Conservation (phyloP, 75 land plant genomes). For the Selaginella tamariscina region DNA sequence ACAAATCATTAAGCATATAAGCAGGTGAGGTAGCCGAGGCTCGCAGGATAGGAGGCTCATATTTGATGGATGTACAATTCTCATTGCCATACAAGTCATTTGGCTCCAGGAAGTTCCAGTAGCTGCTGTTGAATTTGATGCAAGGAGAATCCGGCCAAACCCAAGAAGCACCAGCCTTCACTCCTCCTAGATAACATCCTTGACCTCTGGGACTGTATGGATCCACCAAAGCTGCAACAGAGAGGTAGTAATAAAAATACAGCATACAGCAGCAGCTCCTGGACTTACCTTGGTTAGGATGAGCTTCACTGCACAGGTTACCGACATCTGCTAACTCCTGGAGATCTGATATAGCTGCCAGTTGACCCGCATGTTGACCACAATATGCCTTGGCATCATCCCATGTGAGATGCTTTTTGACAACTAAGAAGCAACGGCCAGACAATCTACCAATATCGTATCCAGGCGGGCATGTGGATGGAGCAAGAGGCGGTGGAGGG, state of each 20-base stretch:
- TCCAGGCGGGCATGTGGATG: constrained; percentile 13
- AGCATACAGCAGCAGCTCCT: background rate
- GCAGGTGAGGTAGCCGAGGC: background rate
- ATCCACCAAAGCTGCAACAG: constrained; percentile 9
- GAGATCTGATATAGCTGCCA: constrained; percentile 15
- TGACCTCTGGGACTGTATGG: constrained; percentile 13
- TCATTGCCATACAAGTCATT: constrained; percentile 17
- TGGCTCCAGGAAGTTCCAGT: constrained; percentile 18
- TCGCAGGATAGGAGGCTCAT: constrained; percentile 6
- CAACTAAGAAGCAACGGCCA: constrained; percentile 16
- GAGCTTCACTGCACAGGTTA: background rate
- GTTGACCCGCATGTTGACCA: constrained; percentile 11
- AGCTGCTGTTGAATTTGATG: constrained; percentile 13
- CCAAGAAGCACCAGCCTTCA: constrained; percentile 16
- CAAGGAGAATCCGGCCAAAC: constrained; percentile 17
- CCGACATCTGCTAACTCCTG: constrained; percentile 17
- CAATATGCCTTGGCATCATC: constrained; percentile 15
- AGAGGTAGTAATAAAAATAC: background rate
- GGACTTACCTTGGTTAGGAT: background rate
- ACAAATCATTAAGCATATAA: constrained; percentile 19
- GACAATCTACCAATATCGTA: constrained; percentile 12
- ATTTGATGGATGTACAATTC: constrained; percentile 18
- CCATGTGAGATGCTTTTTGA: constrained; percentile 15
- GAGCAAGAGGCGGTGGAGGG: constrained; percentile 5
- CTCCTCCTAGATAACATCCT: constrained; percentile 23